phyloP scores from a whole-genome alignment of 495 filamentous ascomycete genomes.

The Penicillium dipodomyicola region DNA sequence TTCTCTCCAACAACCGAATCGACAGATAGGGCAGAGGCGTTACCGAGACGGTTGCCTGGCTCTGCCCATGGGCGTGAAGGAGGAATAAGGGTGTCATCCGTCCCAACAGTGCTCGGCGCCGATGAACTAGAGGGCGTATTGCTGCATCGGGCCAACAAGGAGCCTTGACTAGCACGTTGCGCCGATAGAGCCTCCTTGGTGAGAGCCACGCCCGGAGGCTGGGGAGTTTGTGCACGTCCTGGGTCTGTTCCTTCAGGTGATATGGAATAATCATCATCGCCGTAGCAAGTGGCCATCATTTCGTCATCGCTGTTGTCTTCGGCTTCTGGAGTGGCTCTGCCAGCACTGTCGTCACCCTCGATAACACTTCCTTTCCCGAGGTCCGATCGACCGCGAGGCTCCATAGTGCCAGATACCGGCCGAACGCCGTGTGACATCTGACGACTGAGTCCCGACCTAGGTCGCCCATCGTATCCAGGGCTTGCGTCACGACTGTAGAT shows the following conservation, averaged over 20 bases:
- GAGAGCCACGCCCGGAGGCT: slow-evolving; percentile 14
- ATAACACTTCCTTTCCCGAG: slow-evolving; percentile 28
- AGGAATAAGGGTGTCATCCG: slow-evolving; percentile 41
- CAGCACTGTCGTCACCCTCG: slow-evolving; percentile 33
- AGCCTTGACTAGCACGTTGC: slow-evolving; percentile 34
- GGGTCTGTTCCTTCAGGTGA: slow-evolving; percentile 37
- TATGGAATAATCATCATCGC: slow-evolving; percentile 44
- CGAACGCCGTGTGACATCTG: slow-evolving; percentile 39
- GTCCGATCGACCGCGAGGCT: slow-evolving; percentile 35
- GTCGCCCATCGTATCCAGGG: slow-evolving; percentile 33
- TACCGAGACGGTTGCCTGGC: slow-evolving; percentile 40
- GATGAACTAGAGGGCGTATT: slow-evolving; percentile 22
- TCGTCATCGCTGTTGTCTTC: slow-evolving; percentile 49
- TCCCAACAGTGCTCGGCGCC: slow-evolving; percentile 40
- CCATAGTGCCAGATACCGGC: slow-evolving; percentile 38
- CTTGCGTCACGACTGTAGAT: slow-evolving; percentile 48
- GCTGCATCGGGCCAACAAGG: slow-evolving; percentile 21
- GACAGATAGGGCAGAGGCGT: slow-evolving; percentile 49
- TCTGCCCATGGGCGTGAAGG: slow-evolving; percentile 35
- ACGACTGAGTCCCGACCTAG: slow-evolving; percentile 39
- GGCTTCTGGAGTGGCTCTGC: slow-evolving; percentile 24
- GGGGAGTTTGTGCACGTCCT: slow-evolving; percentile 23
- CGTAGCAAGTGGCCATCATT: slow-evolving; percentile 42
- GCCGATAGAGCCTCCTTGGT: slow-evolving; percentile 23
- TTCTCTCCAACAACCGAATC: slow-evolving; percentile 59